Evolutionary conservation across 257 asterid genomes (phyloP).

Genomic region (Handroanthus guayacan): DNA sequence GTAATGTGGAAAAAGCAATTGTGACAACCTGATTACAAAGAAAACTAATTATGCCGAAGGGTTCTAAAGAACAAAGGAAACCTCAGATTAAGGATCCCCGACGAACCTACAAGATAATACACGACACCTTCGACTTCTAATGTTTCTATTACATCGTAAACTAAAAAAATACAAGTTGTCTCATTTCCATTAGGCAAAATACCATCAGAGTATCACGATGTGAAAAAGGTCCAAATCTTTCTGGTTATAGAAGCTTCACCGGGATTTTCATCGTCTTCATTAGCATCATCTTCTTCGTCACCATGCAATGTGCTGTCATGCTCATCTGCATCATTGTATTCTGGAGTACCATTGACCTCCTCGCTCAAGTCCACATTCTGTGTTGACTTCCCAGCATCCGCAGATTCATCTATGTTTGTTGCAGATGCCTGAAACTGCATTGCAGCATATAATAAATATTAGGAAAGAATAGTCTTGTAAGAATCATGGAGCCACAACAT

Average conservation of each 20-base stretch:
- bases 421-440: conserved; percentile 55
- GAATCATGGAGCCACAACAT: conserved; percentile 5
- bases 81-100: conserved; percentile 20
- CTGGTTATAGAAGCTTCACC: conserved; percentile 66
- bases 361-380: conserved; percentile 48
- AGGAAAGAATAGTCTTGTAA: conserved; percentile 4
- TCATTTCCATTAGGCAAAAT: not conserved
- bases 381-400: conserved; percentile 35
- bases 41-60: conserved; percentile 21
- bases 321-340: conserved; percentile 49
- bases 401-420: conserved; percentile 35
- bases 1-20: conserved; percentile 1
- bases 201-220: conserved; percentile 54
- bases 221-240: conserved; percentile 87
- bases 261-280: conserved; percentile 51
- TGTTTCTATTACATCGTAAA: conserved; percentile 15
- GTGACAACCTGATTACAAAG: conserved; percentile 27
- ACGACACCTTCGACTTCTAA: conserved; percentile 15
- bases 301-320: conserved; percentile 51
- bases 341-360: conserved; percentile 57
- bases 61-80: conserved; percentile 15
- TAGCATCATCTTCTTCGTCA: conserved; percentile 41
- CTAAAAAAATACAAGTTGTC: not conserved
- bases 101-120: conserved; percentile 25
- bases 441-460: conserved; percentile 12